phyloP scores from a whole-genome alignment of 164 flowering plant species.

The Tetracentron sinense region DNA sequence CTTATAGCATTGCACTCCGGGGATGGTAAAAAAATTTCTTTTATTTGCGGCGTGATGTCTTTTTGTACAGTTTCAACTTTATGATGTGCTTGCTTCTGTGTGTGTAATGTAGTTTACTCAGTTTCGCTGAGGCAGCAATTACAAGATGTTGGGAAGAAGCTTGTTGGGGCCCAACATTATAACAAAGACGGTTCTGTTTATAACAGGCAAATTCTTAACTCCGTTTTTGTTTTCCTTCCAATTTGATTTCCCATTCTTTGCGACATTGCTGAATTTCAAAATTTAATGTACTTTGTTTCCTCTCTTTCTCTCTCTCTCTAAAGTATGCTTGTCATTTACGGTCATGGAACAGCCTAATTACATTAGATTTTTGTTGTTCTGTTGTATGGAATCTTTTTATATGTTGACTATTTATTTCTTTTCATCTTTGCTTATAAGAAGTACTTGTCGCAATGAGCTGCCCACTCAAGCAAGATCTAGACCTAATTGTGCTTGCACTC shows the following conservation, averaged over 20 bases:
- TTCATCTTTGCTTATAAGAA: too few species aligned
- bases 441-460: not conserved
- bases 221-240: not conserved
- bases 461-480: not conserved
- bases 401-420: not conserved
- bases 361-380: not conserved
- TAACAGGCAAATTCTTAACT: slow-evolving; percentile 55
- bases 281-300: not conserved
- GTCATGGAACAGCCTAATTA: too few species aligned
- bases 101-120: slow-evolving; percentile 59
- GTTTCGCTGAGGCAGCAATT: slow-evolving; percentile 89
- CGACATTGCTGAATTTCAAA: not conserved
- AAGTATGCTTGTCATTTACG: too few species aligned
- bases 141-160: slow-evolving; percentile 92
- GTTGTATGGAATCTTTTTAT: not conserved
- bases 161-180: slow-evolving; percentile 92
- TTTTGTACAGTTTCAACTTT: slow-evolving; percentile 1
- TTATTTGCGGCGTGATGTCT: not conserved
- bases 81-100: slow-evolving; percentile 7
- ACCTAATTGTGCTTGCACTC: not conserved
- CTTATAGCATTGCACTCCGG: slow-evolving; percentile 86
- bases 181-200: slow-evolving; percentile 89
- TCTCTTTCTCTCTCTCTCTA: not conserved
- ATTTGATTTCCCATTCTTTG: not conserved
- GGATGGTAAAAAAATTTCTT: slow-evolving; percentile 62